Evolutionary conservation across 305 asterid genomes (phyloP), one percentile per base, ranked within the genome.

Genomic region (Solanum hybrid): DNA sequence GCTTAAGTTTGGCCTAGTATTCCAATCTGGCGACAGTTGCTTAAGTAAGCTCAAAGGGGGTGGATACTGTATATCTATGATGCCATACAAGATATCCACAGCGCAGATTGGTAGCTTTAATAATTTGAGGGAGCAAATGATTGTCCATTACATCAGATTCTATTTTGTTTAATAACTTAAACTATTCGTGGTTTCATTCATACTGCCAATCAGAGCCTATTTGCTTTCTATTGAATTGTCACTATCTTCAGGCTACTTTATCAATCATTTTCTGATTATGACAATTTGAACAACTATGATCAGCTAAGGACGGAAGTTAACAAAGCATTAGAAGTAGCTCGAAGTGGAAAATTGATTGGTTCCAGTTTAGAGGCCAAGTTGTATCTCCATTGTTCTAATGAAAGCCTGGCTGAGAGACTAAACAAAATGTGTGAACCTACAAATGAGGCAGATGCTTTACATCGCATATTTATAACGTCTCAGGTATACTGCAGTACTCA

Each of bases 221-320:
- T 51, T 31, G 5, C 75, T 84, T 84, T 51, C 22, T 84, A 31
- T 84, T 83, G 87, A 83, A 46, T 83, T 83, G 73, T 20, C 10
- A 3, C 26, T 84, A 24, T 18, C 22, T 29, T 51, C 75, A 20
- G 40, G 61, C 22, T 6, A 18, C 31, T 84, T 84, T 3, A 18
- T 31, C 36, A 84, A 29, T 84, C 22, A 31, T 29, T 82, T 40
- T 51, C 42, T 84, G 75, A 84, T 84, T 0, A 51, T 84, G 88
- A 57, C 74, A 84, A 84, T 84, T 88, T 88, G 90, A 88, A 57
- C 57, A 76, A 42, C 37, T 90, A 89, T 93, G 80, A 83, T 84
- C 98, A 97, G 99, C 94, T 97, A 92, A 94, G 99, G 92, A 96
- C 95, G 4, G 99, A 97, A 93, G 99, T 97, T 22, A 97, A 97